These are phyloP conservation scores for Acacia acuminata DNA, from an alignment of 306 rosid species.

Conservation along the genomic window DNA sequence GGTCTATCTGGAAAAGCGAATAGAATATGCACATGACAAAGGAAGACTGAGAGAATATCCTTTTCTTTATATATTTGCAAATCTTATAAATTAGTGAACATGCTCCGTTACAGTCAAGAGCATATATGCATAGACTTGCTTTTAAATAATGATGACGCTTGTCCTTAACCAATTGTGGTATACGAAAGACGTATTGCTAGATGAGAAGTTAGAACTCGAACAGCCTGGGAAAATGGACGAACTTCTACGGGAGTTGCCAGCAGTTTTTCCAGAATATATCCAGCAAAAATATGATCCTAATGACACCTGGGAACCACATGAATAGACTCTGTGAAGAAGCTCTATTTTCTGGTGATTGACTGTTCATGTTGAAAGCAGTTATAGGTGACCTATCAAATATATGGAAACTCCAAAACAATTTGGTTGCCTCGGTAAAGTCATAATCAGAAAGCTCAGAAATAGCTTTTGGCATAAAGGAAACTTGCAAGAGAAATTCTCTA, in stretches of 20 bases:
- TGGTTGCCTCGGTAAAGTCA: too few species aligned
- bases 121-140: background rate
- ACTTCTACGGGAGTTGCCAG: constrained; percentile 17
- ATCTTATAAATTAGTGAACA: constrained; percentile 1
- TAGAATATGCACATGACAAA: constrained; percentile 35
- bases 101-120: background rate
- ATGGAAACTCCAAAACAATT: too few species aligned
- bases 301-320: background rate
- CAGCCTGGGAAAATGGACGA: constrained; percentile 22
- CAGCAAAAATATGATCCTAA: constrained; percentile 31
- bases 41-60: constrained; percentile 46
- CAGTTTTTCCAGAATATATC: constrained; percentile 25
- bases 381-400: too few species aligned
- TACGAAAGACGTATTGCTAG: constrained; percentile 37
- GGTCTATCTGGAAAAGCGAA: constrained; percentile 23
- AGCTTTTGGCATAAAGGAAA: too few species aligned
- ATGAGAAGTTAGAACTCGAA: constrained; percentile 36
- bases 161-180: constrained; percentile 34
- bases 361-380: background rate
- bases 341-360: constrained; percentile 9
- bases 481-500: too few species aligned
- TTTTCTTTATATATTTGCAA: constrained; percentile 15
- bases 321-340: background rate
- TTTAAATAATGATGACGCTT: background rate
- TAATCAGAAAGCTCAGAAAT: too few species aligned